A percentile compares a stretch with the other conserved stretches of the same genome.
Evolutionary conservation across 768 basidiomycete genomes (phyloP).

Genomic region (Leccinum boreale): DNA sequence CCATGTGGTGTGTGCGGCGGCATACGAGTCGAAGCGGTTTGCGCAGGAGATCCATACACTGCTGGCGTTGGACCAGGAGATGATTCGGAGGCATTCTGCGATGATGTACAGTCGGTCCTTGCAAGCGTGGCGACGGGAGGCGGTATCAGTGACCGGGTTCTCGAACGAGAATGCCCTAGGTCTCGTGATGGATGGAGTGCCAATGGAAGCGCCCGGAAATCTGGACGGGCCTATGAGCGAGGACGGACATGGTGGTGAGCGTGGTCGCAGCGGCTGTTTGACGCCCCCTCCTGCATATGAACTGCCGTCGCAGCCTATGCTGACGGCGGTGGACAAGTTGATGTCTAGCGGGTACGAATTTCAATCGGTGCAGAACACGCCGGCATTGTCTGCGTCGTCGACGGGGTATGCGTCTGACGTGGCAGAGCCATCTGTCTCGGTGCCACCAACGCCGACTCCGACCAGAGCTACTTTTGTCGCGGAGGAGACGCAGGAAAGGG

Average conservation of each 20-base stretch:
- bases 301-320: background rate
- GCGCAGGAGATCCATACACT: conserved; percentile 19
- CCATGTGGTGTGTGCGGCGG: conserved; percentile 44
- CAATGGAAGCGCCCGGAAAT: background rate
- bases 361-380: background rate
- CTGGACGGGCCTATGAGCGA: background rate
- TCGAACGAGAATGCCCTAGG: conserved; percentile 9
- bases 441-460: conserved; percentile 9
- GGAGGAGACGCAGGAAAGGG: background rate
- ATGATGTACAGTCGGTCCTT: conserved; percentile 4
- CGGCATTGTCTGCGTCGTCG: background rate
- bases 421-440: background rate
- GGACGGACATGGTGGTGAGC: background rate
- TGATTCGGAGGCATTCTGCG: conserved; percentile 11
- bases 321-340: background rate
- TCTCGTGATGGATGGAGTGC: background rate
- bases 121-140: conserved; percentile 1
- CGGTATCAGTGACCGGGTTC: background rate
- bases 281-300: conserved; percentile 7
- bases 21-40: conserved; percentile 20
- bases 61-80: conserved; percentile 16
- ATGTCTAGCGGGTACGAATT: background rate
- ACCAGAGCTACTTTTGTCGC: conserved; percentile 6
- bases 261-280: background rate
- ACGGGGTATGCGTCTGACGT: background rate